These are phyloP conservation scores for Boeremia lycopersici DNA, from an alignment of 2,329 filamentous ascomycete species.

Conservation along the genomic window DNA sequence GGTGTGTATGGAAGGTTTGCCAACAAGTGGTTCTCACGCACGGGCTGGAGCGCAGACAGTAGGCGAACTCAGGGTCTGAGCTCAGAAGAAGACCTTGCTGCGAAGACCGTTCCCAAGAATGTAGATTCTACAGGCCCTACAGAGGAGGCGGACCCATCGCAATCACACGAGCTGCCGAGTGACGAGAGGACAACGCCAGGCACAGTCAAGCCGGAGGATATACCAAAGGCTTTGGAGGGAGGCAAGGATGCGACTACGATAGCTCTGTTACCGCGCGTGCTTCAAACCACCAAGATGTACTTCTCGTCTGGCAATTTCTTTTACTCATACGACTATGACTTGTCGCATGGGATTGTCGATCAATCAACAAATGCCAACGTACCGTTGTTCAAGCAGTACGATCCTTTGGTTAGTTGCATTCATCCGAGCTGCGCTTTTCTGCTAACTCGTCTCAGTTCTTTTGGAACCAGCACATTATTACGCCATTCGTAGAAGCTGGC, in stretches of 20 bases:
- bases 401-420: constrained; percentile 61
- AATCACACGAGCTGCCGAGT: constrained; percentile 27
- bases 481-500: constrained; percentile 75
- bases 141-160: constrained; percentile 30
- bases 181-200: constrained; percentile 21
- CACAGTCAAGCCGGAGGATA: constrained; percentile 40
- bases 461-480: constrained; percentile 82
- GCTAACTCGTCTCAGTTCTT: constrained; percentile 65
- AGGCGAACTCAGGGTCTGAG: constrained; percentile 73
- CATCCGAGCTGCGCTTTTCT: neutral
- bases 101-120: constrained; percentile 42
- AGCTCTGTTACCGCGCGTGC: constrained; percentile 75
- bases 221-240: constrained; percentile 43
- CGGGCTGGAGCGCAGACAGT: constrained; percentile 77
- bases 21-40: constrained; percentile 86
- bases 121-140: constrained; percentile 38
- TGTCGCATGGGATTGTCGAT: constrained; percentile 69
- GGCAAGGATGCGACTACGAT: constrained; percentile 41
- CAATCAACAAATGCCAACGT: constrained; percentile 53
- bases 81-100: constrained; percentile 52
- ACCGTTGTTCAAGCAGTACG: constrained; percentile 74
- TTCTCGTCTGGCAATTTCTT: constrained; percentile 86
- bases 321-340: constrained; percentile 93
- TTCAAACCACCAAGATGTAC: constrained; percentile 82
- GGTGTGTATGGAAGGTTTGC: constrained; percentile 90